Evolutionary conservation across 1,139 yeast genomes (phyloP), one percentile per base, ranked within the genome.

Genomic region (Hansenula sp.): DNA sequence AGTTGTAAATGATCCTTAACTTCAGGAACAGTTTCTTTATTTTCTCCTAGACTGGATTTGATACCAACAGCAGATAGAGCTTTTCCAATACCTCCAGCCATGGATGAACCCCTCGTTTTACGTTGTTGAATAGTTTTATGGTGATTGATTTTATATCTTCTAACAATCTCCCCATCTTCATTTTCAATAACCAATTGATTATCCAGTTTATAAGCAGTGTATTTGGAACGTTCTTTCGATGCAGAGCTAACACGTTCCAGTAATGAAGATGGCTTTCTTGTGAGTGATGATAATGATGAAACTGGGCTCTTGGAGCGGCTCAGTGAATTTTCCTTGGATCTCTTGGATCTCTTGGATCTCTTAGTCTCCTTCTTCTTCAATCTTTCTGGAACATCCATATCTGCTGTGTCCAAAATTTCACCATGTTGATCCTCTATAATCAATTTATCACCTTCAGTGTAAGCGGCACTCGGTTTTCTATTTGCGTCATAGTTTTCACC

Each of bases 81-180:
- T 51, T 65, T 71, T 30, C 67, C 29, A 71, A 65, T 36, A 5
- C 38, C 38, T 10, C 38, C 30, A 16, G 71, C 60, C 16, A 74
- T 62, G 2, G 53, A 53, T 4, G 55, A 49, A 18, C 54, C 41
- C 44, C 58, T 46, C 11, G 51, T 27, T 38, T 57, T 49, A n/a
- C 15, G 18, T 15, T n/a, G n/a, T n/a, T 41, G 34, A 36, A 38
- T 42, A 25, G 17, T 51, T 1, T 55, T 57, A 50, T 80, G 87
- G 16, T 77, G 74, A 54, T 83, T 85, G 44, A 89, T 82, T 54
- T 71, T 77, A 65, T 90, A 93, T 46, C 96, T 74, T 58, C 96
- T 79, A 38, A 93, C 71, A 46, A 93, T 80, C 55, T 93, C 98
- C 52, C 99, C 99, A 32, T 90, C 96, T 39, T 79, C 89, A 59